phyloP scores from a whole-genome alignment of 768 basidiomycete genomes.

The Mycena indigotica region DNA sequence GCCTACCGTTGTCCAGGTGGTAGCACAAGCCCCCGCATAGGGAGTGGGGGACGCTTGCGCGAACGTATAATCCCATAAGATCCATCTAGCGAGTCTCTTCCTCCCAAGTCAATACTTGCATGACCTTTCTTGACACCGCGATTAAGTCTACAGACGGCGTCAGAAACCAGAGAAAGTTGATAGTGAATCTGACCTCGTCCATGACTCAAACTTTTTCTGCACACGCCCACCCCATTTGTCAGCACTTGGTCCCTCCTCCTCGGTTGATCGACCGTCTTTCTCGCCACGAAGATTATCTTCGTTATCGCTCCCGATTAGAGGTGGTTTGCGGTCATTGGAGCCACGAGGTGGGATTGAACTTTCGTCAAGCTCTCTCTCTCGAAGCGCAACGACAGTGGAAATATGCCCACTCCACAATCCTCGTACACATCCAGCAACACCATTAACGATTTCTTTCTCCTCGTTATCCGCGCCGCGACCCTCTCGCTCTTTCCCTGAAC shows the following conservation, averaged over 20 bases:
- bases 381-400: constrained; percentile 36
- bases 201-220: constrained; percentile 47
- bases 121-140: constrained; percentile 20
- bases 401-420: constrained; percentile 51
- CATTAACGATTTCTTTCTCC: constrained; percentile 31
- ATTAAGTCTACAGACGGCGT: constrained; percentile 4
- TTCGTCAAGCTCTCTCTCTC: constrained; percentile 38
- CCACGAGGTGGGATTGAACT: background rate
- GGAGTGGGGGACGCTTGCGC: constrained; percentile 12
- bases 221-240: constrained; percentile 46
- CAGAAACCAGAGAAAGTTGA: background rate
- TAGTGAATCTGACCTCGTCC: constrained; percentile 35
- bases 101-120: constrained; percentile 12
- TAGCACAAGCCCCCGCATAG: constrained; percentile 5
- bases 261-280: constrained; percentile 42
- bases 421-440: constrained; percentile 40
- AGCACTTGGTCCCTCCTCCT: constrained; percentile 47
- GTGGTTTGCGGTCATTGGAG: constrained; percentile 21
- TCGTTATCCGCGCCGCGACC: constrained; percentile 24
- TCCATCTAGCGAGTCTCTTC: constrained; percentile 20
- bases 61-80: background rate
- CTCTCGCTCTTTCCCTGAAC: constrained; percentile 30
- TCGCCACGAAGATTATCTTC: constrained; percentile 28
- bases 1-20: constrained; percentile 1
- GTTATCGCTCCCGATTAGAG: constrained; percentile 40